phyloP scores from a whole-genome alignment of 306 rosid species.

The Sesbania bispinosa region DNA sequence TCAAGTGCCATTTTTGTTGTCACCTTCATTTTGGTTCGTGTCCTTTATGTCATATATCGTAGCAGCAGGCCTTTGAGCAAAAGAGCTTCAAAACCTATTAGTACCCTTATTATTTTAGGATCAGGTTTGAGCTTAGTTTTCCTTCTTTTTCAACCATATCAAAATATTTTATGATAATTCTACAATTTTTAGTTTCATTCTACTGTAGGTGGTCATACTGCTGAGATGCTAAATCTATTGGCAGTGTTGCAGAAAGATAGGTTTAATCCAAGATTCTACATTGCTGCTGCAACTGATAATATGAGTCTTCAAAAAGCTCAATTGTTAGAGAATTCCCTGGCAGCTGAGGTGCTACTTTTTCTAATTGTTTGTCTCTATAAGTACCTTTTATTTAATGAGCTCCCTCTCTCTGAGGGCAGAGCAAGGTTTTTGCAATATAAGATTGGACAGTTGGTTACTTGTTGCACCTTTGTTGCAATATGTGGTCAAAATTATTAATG shows the following conservation, averaged over 20 bases:
- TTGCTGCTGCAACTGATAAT: slow-evolving; percentile 85
- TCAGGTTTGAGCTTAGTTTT: slow-evolving; percentile 43
- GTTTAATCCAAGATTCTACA: slow-evolving; percentile 66
- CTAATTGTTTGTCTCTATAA: neutral
- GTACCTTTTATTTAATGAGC: neutral
- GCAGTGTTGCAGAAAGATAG: slow-evolving; percentile 61
- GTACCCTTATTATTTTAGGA: slow-evolving; percentile 52
- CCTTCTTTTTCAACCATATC: slow-evolving; percentile 9
- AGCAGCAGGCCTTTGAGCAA: slow-evolving; percentile 25
- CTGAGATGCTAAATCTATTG: slow-evolving; percentile 90
- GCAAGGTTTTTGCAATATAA: neutral
- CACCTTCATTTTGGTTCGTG: slow-evolving; percentile 34
- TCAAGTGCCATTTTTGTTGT: slow-evolving; percentile 22
- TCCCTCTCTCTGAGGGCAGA: no score
- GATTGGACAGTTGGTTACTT: neutral
- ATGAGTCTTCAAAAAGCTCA: slow-evolving; percentile 93
- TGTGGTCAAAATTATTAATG: neutral
- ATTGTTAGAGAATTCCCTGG: slow-evolving; percentile 45
- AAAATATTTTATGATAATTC: slow-evolving; percentile 1
- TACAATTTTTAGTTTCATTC: neutral
- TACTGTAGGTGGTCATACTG: slow-evolving; percentile 74
- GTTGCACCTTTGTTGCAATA: slow-evolving; percentile 7
- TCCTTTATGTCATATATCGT: slow-evolving; percentile 36
- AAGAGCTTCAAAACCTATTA: slow-evolving; percentile 34
- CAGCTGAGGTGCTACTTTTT: slow-evolving; percentile 45